Conservation (phyloP, 352 stramenopile genomes). For the Phytophthora cajani region DNA sequence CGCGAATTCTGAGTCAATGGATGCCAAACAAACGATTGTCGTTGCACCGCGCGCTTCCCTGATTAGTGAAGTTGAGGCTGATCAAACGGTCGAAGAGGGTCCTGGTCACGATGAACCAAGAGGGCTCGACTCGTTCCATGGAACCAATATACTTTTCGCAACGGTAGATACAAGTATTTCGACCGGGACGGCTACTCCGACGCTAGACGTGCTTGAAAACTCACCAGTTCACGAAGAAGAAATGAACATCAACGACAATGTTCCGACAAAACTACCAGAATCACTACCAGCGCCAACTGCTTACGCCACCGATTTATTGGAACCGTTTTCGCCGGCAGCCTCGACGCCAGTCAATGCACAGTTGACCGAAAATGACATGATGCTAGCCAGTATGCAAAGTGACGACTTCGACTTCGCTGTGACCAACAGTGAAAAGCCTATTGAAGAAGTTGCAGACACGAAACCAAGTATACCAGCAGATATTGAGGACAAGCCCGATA, state of each 20-base stretch:
- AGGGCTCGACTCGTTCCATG: constrained; percentile 3
- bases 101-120: background rate
- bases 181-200: background rate
- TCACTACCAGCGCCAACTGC: constrained; percentile 1
- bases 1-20: background rate
- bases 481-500: background rate
- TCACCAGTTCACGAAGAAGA: background rate
- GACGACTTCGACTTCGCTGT: constrained; percentile 31
- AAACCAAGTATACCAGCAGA: constrained; percentile 1
- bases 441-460: constrained; percentile 4
- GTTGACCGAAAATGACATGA: constrained; percentile 22
- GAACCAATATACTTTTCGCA: background rate
- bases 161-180: constrained; percentile 1
- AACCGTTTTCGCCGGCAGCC: constrained; percentile 12
- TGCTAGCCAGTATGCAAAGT: constrained; percentile 38
- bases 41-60: background rate
- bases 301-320: constrained; percentile 8
- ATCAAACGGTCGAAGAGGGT: background rate
- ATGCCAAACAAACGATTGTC: constrained; percentile 5
- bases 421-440: constrained; percentile 5
- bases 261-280: background rate
- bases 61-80: background rate
- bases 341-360: background rate
- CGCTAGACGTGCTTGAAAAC: background rate
- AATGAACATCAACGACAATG: background rate